Conservation (phyloP, 1,284 basidiomycete species). For the Phenoliferia sp. region DNA sequence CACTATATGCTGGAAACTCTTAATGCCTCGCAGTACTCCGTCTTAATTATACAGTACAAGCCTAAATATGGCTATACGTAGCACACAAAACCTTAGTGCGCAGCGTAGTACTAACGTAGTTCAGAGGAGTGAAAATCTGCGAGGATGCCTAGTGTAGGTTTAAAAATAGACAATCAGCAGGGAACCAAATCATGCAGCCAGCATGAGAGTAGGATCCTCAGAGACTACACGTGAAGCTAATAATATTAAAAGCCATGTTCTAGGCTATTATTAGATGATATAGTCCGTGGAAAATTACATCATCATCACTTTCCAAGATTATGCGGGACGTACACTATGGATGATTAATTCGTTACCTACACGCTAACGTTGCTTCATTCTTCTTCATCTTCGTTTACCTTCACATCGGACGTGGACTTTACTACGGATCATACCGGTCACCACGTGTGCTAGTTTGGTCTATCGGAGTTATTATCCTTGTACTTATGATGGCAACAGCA, state of each 20-base stretch:
- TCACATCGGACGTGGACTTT: conserved; percentile 42
- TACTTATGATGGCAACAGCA: conserved; percentile 19
- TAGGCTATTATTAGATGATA: background rate
- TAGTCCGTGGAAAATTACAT: background rate
- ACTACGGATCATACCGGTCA: conserved; percentile 43
- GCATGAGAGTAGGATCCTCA: too few relatives aligned
- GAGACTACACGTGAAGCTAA: background rate
- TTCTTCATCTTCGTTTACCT: conserved; percentile 44
- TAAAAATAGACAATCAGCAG: background rate
- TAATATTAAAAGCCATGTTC: too few relatives aligned
- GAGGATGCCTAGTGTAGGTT: too few relatives aligned
- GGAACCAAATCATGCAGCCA: too few relatives aligned
- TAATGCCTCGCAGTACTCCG: background rate
- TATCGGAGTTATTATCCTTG: conserved; percentile 41
- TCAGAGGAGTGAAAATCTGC: too few relatives aligned
- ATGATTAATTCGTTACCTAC: conserved; percentile 42
- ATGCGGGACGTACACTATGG: conserved; percentile 40
- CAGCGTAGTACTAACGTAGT: too few relatives aligned
- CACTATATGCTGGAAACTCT: background rate
- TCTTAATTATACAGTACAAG: background rate
- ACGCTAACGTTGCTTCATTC: conserved; percentile 43
- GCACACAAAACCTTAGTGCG: too few relatives aligned
- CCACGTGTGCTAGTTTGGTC: conserved; percentile 40
- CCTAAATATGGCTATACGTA: background rate
- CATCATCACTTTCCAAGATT: conserved; percentile 11